These are phyloP conservation scores for Neofusicoccum cordaticola DNA, from an alignment of 2,329 filamentous ascomycete genomes.

Conservation along the genomic window DNA sequence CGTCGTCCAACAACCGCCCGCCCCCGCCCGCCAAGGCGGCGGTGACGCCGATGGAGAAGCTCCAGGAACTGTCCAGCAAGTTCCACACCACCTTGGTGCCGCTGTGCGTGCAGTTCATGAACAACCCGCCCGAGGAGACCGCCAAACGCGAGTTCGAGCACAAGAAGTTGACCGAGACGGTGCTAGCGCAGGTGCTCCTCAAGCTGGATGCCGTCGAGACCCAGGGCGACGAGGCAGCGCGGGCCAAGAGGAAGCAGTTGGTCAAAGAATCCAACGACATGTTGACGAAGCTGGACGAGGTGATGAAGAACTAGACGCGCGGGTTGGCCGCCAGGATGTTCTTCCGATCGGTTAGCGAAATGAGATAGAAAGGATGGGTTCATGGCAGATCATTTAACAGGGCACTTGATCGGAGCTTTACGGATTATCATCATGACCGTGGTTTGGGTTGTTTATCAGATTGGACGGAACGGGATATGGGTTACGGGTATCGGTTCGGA, in stretches of 20 bases:
- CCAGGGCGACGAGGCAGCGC: constrained; percentile 64
- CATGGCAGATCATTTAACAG: not conserved
- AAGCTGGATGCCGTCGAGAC: constrained; percentile 76
- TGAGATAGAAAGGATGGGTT: not conserved
- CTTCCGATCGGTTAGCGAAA: not conserved
- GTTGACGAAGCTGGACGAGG: constrained; percentile 62
- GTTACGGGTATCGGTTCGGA: not conserved
- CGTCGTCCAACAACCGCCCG: constrained; percentile 41
- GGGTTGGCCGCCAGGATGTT: not conserved
- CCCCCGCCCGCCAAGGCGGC: constrained; percentile 35
- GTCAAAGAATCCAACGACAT: constrained; percentile 69
- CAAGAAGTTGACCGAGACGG: constrained; percentile 70
- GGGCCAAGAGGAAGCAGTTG: constrained; percentile 66
- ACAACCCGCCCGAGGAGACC: constrained; percentile 60
- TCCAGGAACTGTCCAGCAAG: constrained; percentile 63
- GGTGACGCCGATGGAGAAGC: constrained; percentile 55
- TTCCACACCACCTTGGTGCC: constrained; percentile 66
- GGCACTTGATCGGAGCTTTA: not conserved
- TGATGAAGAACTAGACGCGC: not conserved
- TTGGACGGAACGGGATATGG: not conserved
- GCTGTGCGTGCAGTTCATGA: constrained; percentile 60
- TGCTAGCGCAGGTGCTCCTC: constrained; percentile 71
- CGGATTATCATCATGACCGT: not conserved
- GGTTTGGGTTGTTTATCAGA: not conserved
- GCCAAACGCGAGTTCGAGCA: constrained; percentile 73